Conservation (phyloP, 2,329 filamentous ascomycete species). For the Cytospora mali region DNA sequence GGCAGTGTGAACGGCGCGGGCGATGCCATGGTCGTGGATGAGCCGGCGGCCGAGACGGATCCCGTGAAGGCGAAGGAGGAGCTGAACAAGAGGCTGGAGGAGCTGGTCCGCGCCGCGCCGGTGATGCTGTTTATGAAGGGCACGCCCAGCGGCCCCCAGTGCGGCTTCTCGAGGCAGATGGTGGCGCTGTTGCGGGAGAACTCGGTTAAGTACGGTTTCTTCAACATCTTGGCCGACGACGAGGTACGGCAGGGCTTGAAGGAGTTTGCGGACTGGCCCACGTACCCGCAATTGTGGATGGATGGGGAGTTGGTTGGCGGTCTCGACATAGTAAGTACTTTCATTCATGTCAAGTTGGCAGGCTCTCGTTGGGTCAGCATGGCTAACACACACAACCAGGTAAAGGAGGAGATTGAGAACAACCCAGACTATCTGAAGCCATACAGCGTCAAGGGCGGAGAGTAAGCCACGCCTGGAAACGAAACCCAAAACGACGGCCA, state of each 20-base stretch:
- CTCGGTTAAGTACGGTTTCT: constrained; percentile 95
- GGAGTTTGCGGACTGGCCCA: constrained; percentile 98
- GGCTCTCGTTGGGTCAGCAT: not conserved
- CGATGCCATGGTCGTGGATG: constrained; percentile 36
- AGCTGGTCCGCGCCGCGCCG: constrained; percentile 90
- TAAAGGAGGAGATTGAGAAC: constrained; percentile 89
- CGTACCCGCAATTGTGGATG: constrained; percentile 93
- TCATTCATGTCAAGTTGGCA: not conserved
- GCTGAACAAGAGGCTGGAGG: constrained; percentile 75
- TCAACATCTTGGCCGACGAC: constrained; percentile 97
- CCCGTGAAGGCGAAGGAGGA: constrained; percentile 75
- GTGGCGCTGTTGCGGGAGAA: constrained; percentile 86
- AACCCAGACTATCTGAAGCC: constrained; percentile 80
- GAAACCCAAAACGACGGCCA: not conserved
- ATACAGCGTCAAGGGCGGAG: constrained; percentile 60
- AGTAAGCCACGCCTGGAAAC: constrained; percentile 27
- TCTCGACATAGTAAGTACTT: constrained; percentile 84
- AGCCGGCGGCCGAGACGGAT: constrained; percentile 42
- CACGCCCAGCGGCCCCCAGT: constrained; percentile 92
- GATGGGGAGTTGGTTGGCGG: constrained; percentile 89
- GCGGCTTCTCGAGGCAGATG: constrained; percentile 90
- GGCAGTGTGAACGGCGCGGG: constrained; percentile 35
- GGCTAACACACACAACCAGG: constrained; percentile 51
- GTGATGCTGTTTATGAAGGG: constrained; percentile 99
- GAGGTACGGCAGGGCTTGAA: constrained; percentile 96